Conservation (phyloP, 495 filamentous ascomycete genomes). For the Evansstolkia leycettana region DNA sequence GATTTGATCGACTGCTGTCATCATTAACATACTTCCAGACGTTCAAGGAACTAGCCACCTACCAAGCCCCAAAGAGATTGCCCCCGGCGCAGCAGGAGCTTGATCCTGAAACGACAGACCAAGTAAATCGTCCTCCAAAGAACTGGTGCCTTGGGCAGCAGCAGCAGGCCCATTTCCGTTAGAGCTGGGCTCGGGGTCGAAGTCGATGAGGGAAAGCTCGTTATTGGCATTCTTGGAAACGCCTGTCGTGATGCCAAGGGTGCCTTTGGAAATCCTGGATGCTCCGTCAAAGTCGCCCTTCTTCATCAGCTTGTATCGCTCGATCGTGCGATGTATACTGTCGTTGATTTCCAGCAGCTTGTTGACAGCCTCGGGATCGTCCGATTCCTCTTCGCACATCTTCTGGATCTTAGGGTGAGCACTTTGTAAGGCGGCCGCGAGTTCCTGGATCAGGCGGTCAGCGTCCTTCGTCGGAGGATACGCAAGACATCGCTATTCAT, state of each 20-base stretch:
- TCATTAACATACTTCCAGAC: conserved; percentile 28
- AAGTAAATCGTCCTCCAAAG: conserved; percentile 54
- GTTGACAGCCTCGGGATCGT: conserved; percentile 88
- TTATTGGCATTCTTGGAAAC: conserved; percentile 65
- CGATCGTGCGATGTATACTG: conserved; percentile 92
- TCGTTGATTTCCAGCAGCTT: conserved; percentile 97
- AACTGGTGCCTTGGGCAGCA: conserved; percentile 21
- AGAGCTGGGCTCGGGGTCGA: conserved; percentile 49
- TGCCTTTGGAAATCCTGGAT: conserved; percentile 74
- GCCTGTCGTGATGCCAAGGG: conserved; percentile 56
- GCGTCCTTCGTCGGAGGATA: background rate
- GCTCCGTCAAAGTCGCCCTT: conserved; percentile 86
- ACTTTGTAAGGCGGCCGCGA: conserved; percentile 81
- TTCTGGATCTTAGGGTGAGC: conserved; percentile 97
- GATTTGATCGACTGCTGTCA: conserved; percentile 12
- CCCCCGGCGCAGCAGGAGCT: conserved; percentile 57
- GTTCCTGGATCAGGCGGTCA: conserved; percentile 40
- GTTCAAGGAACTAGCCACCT: conserved; percentile 34
- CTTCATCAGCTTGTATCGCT: conserved; percentile 87
- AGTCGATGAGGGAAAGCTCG: conserved; percentile 88
- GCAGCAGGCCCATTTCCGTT: conserved; percentile 34
- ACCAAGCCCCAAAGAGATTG: conserved; percentile 76
- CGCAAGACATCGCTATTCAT: no score
- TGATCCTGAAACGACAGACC: conserved; percentile 55
- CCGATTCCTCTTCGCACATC: conserved; percentile 98